Evolutionary conservation across 1,284 basidiomycete genomes (phyloP), one percentile per base, ranked within the genome.

Genomic region (Ganoderma sp.): DNA sequence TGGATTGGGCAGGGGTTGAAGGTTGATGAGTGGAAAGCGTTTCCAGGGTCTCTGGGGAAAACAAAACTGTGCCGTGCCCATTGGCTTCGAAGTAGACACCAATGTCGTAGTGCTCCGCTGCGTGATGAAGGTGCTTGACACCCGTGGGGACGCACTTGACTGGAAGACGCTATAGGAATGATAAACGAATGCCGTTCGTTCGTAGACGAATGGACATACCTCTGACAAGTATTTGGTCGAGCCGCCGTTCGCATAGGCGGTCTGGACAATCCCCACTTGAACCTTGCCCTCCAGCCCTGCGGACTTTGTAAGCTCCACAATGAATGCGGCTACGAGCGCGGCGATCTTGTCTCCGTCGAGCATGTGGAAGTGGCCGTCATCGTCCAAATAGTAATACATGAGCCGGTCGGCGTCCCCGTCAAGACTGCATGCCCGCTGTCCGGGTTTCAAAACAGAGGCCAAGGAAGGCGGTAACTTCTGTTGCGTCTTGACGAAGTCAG

Each of bases 61-160:
- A 99, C 63, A 99, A 82, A 58, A 99, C 95, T 1, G 98, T 99
- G 50, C 98, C 98, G 76, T 99, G 98, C 0, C 98, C 98, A 78
- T 99, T 99, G 63, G 98, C 98, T 81, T 99, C 98, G 77, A 99
- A 99, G 83, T 99, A 99, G 59, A 99, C 95, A 37, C 98, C 98
- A 72, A 99, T 88, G 77, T 96, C 90, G 80, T 92, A 99, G 73
- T 90, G 88, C 76, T 97, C 95, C 8, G 98, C 98, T 8, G 97
- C 98, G 79, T 99, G 97, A 78, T 99, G 98, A 61, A 99, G 88
- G 79, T 99, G 93, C 81, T 99, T 99, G 70, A 99, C 98, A 50
- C 98, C 98, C 9, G 98, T 99, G 7, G 96, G 86, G 2, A 98
- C 97, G 80, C 98, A 99, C 74, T 92, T 93, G 25, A 99, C 95